These are phyloP conservation scores for Pestalotiopsis sp. DNA, from an alignment of 2,329 filamentous ascomycete species.

Conservation along the genomic window DNA sequence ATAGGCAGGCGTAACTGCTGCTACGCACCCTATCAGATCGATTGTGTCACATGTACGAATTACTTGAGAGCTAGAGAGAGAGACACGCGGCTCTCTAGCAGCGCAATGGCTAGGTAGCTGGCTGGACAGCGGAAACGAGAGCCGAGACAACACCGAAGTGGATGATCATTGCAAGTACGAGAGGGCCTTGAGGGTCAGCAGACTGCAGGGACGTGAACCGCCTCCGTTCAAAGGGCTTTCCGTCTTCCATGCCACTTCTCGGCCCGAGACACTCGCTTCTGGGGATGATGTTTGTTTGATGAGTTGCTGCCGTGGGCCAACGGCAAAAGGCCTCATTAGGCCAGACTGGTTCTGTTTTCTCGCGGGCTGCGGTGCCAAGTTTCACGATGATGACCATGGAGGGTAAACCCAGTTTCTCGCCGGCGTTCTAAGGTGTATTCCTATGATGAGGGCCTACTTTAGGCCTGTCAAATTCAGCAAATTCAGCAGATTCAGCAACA, in stretches of 20 bases:
- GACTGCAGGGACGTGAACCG: not conserved
- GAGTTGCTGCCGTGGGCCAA: not conserved
- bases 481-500: not conserved
- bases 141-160: not conserved
- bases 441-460: not conserved
- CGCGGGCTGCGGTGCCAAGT: not conserved
- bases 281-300: constrained; percentile 2
- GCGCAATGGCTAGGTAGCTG: not conserved
- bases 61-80: not conserved
- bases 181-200: not conserved
- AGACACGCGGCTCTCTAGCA: not conserved
- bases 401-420: constrained; percentile 9
- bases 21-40: too few relatives aligned
- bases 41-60: not conserved
- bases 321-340: not conserved
- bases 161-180: not conserved
- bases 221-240: not conserved
- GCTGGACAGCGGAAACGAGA: not conserved
- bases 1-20: constrained; percentile 37
- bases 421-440: constrained; percentile 16
- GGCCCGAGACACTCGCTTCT: constrained; percentile 7
- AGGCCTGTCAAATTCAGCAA: not conserved
- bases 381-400: constrained; percentile 12
- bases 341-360: not conserved
- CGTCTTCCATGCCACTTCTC: not conserved